Evolutionary conservation across 495 filamentous ascomycete genomes (phyloP).

Genomic region (Ramalina peruviana): DNA sequence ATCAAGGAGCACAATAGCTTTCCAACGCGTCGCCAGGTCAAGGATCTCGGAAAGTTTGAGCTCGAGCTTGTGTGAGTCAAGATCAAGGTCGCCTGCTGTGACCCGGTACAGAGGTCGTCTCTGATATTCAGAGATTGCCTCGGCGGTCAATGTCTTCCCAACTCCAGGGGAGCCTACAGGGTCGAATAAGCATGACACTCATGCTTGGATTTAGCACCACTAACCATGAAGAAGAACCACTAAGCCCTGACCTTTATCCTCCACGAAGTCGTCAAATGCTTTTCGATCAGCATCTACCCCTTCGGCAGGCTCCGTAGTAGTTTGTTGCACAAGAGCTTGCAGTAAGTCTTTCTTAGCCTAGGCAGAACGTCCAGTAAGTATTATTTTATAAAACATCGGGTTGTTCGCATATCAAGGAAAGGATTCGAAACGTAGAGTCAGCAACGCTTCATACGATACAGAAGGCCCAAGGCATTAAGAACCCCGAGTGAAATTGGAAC

Average conservation of each 20-base stretch:
- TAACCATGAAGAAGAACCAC: conserved; percentile 15
- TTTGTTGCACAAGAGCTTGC: conserved; percentile 22
- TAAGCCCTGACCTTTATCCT: conserved; percentile 16
- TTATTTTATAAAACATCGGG: too few relatives aligned
- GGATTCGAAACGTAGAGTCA: too few relatives aligned
- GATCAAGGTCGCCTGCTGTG: conserved; percentile 15
- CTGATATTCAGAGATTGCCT: conserved; percentile 16
- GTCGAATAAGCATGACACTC: background rate
- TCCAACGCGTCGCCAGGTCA: conserved; percentile 18
- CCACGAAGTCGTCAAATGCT: conserved; percentile 16
- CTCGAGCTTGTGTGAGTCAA: conserved; percentile 13
- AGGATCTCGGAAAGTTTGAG: conserved; percentile 9
- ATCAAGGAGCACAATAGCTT: conserved; percentile 31
- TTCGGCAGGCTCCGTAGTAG: conserved; percentile 1
- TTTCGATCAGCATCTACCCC: conserved; percentile 6
- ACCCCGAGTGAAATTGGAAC: too few relatives aligned
- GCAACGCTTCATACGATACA: too few relatives aligned
- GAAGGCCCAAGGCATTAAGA: too few relatives aligned
- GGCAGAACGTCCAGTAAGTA: too few relatives aligned
- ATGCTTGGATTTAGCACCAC: background rate
- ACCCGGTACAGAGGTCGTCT: conserved; percentile 16
- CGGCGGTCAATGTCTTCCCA: conserved; percentile 19
- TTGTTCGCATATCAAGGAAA: too few relatives aligned
- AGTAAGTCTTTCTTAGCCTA: conserved; percentile 23
- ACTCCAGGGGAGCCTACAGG: conserved; percentile 12